Evolutionary conservation across 2,329 filamentous ascomycete genomes (phyloP), one percentile per base, ranked within the genome.

Genomic region (Metarhizium rileyi): DNA sequence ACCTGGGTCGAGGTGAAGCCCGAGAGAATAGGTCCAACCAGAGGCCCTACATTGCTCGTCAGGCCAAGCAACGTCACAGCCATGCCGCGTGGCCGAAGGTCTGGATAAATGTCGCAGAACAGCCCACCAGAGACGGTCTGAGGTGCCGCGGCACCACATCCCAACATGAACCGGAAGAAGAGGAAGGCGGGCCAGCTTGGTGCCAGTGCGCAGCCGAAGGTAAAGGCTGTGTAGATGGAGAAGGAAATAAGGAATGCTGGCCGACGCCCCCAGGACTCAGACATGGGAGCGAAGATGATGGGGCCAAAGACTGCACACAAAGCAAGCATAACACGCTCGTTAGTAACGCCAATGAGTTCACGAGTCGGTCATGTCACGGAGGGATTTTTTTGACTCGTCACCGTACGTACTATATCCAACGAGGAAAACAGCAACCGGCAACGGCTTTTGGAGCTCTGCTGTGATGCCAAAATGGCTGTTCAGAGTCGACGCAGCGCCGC

Each of bases 221-320:
- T 72, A 46, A 61, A 70, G 4, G 67, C 44, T 8, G 62, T 65
- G 50, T 66, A 71, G 3, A 64, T 55, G n/a, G 62, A 44, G 51
- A 81, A 80, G 0, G 77, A 74, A 9, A 59, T 65, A 0, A 81
- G 63, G 52, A 81, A 57, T 6, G 72, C 65, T 1, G 62, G 58
- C 45, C 58, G 64, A 1, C 70, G 61, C 1, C 70, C 70, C 38
- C 65, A 58, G 2, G 65, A 61, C 46, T 73, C 70, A n/a, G 66
- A 70, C 2, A 72, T 53, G 0, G 70, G 70, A 4, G 66, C 69
- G 36, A 67, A 70, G 1, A 70, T 49, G 1, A 70, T 51, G 1
- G 70, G 70, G 0, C 69, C 70, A 9, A 72, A 44, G 22, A 56
- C 38, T 42, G 38, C 36, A 5, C n/a, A n/a, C n/a, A n/a, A n/a